Percentiles rank a stretch among this genome's conserved stretches.
Conservation (phyloP, 106 monocot genomes). For the Phalaenopsis aphrodite region DNA sequence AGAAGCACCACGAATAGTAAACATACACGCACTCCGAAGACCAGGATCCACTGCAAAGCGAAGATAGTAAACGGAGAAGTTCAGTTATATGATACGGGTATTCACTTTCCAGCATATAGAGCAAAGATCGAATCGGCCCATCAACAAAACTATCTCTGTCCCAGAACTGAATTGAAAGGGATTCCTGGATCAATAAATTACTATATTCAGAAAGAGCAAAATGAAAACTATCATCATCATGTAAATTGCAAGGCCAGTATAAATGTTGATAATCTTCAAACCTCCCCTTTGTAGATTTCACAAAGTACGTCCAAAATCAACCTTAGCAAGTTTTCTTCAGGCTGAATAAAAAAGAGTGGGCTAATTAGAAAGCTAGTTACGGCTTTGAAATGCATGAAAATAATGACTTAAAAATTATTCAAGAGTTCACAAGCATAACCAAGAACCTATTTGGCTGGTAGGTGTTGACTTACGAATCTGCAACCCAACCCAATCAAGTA, state of each 20-base stretch:
- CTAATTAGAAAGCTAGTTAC: conserved; percentile 4
- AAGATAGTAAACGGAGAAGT: conserved; percentile 63
- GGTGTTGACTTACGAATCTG: no score
- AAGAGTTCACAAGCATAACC: background rate
- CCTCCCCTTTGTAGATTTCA: conserved; percentile 77
- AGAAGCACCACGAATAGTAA: background rate
- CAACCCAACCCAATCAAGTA: no score
- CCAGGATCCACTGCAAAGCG: conserved; percentile 84
- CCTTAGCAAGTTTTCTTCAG: conserved; percentile 29
- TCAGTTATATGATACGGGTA: conserved; percentile 60
- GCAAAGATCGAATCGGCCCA: conserved; percentile 86
- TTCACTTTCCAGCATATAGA: conserved; percentile 71
- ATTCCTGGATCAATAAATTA: conserved; percentile 55
- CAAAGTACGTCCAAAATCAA: conserved; percentile 63
- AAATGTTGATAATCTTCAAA: conserved; percentile 12
- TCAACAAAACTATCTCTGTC: conserved; percentile 87
- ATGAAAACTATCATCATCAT: background rate
- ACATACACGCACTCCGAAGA: conserved; percentile 96
- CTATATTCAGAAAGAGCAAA: background rate
- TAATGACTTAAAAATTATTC: background rate
- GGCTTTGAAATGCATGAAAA: background rate
- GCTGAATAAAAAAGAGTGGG: conserved; percentile 29
- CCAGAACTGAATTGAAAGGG: conserved; percentile 89
- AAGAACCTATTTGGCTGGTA: background rate
- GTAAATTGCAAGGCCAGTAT: background rate